Evolutionary conservation across 2,329 filamentous ascomycete species (phyloP), one percentile per base, ranked within the genome.

Genomic region (Exophiala dermatitidis): DNA sequence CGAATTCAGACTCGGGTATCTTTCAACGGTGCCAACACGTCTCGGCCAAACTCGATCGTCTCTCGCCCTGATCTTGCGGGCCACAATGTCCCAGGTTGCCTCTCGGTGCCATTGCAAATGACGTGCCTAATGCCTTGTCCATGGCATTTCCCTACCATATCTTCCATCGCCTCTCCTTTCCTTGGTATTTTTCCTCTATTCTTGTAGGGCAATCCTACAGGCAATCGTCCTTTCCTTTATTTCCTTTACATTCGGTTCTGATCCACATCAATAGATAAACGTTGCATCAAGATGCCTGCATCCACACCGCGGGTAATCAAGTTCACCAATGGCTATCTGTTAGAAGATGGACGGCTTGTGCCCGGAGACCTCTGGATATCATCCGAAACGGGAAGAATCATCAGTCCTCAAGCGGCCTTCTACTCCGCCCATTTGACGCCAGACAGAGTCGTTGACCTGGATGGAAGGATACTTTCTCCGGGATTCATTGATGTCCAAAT

Each of bases 401-500:
- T 95, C 45, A 79, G 83, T 61, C 88, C 78, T 51, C 80, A 83
- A 65, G 74, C 81, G 58, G 75, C 79, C 52, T 78, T 83, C 52
- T 76, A 76, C 59, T 71, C 69, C 32, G 61, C 72, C 28, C 68
- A 72, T 31, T 63, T 72, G 29, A 71, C 67, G 2, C 88, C 90
- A 1, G 87, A 91, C 66, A 72, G 83, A 62, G 83, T 84, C 50
- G 77, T 95, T 62, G 83, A 96, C 65, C 81, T 96, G 1, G 81
- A 83, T 48, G 88, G 89, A 54, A 88, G 88, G 63, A 91, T 95
- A 60, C 68, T 96, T 19, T 82, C 86, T 0, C 89, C 90, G 0
- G 90, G 90, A 29, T 78, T 96, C 66, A 93, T 96, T 63, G 90
- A 96, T 61, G 85, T 86, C 48, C 90, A 96, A 70, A 82, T 96